Percentiles rank a stretch among this genome's conserved stretches.
These are phyloP conservation scores for Primulina tabacum DNA, from an alignment of 257 asterid species.

Conservation along the genomic window DNA sequence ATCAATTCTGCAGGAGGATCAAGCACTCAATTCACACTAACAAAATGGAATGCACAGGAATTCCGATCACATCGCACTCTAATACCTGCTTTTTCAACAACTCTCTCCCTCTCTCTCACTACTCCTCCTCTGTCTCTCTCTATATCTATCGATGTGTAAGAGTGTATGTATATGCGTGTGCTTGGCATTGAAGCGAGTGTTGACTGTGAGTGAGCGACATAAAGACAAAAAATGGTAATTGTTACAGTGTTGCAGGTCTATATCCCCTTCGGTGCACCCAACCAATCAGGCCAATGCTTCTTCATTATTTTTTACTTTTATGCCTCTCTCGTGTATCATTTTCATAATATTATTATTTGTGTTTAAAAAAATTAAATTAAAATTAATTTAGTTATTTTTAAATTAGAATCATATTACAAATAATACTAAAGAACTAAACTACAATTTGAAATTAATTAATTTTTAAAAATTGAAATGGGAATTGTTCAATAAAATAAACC, in stretches of 20 bases:
- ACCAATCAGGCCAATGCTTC: not conserved
- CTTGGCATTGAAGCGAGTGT: not conserved
- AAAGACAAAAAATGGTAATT: not conserved
- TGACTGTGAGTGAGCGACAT: not conserved
- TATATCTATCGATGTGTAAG: conserved; percentile 14
- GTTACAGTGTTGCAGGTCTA: not conserved
- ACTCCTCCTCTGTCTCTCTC: not conserved
- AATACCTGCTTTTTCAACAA: conserved; percentile 34
- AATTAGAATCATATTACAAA: no score
- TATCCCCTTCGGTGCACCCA: not conserved
- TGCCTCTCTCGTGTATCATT: no score
- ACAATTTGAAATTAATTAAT: no score
- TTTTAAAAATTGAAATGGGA: no score
- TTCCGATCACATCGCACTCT: conserved; percentile 29
- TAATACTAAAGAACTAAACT: no score
- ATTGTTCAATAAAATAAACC: no score
- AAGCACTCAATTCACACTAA: not conserved
- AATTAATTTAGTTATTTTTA: no score
- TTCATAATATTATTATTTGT: no score
- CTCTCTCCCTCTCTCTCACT: conserved; percentile 24
- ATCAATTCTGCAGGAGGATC: conserved; percentile 10
- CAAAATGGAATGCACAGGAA: conserved; percentile 19
- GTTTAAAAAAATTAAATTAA: no score
- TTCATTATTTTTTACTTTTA: no score
- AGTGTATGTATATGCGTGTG: conserved; percentile 24